phyloP scores from a whole-genome alignment of 441 rosid species.

The Adansonia grandidieri region DNA sequence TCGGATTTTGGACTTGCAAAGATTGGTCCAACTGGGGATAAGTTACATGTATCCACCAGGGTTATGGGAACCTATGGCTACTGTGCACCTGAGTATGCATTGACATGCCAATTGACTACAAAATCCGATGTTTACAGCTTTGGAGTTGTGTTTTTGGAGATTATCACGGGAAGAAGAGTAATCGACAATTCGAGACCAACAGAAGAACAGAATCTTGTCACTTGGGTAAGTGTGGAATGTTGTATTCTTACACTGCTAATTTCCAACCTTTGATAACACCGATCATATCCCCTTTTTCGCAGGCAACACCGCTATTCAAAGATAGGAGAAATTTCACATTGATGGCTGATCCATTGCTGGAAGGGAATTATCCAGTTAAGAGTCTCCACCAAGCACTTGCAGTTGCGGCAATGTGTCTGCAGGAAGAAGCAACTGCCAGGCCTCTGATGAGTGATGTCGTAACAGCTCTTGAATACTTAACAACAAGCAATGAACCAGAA shows the following conservation, averaged over 20 bases:
- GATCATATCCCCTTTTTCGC: slow-evolving; percentile 26
- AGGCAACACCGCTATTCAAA: slow-evolving; percentile 88
- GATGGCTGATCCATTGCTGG: slow-evolving; percentile 87
- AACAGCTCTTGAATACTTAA: slow-evolving; percentile 80
- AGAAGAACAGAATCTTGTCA: slow-evolving; percentile 79
- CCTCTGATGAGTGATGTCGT: slow-evolving; percentile 95
- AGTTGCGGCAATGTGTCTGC: slow-evolving; percentile 95
- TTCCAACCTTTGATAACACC: background rate
- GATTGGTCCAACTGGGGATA: slow-evolving; percentile 87
- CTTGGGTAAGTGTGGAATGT: slow-evolving; percentile 61
- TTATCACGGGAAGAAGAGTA: slow-evolving; percentile 91
- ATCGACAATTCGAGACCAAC: slow-evolving; percentile 71
- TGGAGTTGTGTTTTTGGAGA: slow-evolving; percentile 89
- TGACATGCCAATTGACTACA: slow-evolving; percentile 74
- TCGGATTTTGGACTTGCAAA: slow-evolving; percentile 97
- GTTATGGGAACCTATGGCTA: slow-evolving; percentile 98
- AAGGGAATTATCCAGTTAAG: slow-evolving; percentile 65
- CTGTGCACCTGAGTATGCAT: slow-evolving; percentile 94
- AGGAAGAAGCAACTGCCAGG: slow-evolving; percentile 77
- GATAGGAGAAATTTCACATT: slow-evolving; percentile 71
- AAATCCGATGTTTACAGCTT: slow-evolving; percentile 96
- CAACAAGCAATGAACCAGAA: slow-evolving; percentile 37
- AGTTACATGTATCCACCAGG: slow-evolving; percentile 89
- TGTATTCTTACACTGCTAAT: slow-evolving; percentile 4
- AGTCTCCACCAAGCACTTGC: slow-evolving; percentile 94